These are phyloP conservation scores for Plantago lanceolata DNA, from an alignment of 305 asterid species.

Conservation along the genomic window DNA sequence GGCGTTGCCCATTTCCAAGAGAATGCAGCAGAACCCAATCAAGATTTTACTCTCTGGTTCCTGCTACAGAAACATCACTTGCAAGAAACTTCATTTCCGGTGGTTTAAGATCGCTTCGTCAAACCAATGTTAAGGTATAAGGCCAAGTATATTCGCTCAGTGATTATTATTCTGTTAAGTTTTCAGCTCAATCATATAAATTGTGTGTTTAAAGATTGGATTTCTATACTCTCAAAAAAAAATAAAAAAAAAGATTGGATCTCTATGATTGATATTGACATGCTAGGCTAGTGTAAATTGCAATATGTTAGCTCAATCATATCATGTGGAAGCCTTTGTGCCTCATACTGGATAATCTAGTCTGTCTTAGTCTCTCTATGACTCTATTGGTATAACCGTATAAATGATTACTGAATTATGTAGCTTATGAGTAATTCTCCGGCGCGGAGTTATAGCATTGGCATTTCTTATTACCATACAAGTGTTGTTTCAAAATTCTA, in stretches of 20 bases:
- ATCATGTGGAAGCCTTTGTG: no score
- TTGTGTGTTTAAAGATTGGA: background rate
- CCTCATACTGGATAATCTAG: background rate
- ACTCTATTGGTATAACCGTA: no score
- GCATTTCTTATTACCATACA: no score
- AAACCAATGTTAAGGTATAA: slow-evolving; percentile 36
- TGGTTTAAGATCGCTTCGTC: slow-evolving; percentile 50
- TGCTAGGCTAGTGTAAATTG: no score
- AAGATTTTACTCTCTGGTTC: slow-evolving; percentile 37
- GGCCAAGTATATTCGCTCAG: background rate
- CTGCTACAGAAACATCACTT: slow-evolving; percentile 29
- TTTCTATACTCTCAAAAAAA: no score
- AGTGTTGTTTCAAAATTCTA: no score
- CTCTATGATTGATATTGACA: no score
- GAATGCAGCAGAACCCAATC: slow-evolving; percentile 42
- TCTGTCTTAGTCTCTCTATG: background rate
- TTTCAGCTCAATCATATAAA: background rate
- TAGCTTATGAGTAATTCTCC: background rate
- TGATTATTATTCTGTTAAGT: background rate
- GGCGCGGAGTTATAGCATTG: background rate
- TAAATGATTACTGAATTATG: background rate
- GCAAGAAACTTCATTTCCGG: slow-evolving; percentile 30
- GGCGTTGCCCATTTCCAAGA: slow-evolving; percentile 21
- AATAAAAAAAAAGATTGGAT: no score
- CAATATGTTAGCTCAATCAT: background rate